Evolutionary conservation across 1,139 yeast genomes (phyloP).

Genomic region (Debaryomycetaceae sp.): DNA sequence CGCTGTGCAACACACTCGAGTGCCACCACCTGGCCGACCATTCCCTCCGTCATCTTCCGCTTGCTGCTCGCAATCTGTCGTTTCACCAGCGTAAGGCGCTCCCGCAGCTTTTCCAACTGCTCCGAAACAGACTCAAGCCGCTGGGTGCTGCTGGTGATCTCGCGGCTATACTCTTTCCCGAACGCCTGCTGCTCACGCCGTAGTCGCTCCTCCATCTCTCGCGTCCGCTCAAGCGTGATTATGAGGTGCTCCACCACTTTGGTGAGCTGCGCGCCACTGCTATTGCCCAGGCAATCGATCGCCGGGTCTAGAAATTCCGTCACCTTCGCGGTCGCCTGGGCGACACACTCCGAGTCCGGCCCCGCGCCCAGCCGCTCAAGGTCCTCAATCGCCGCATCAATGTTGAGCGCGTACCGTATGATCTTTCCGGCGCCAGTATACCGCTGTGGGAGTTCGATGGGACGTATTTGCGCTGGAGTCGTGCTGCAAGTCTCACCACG

Average conservation of each 20-base stretch:
- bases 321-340: constrained; percentile 3
- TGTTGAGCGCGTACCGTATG: constrained; percentile 3
- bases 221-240: too few species aligned
- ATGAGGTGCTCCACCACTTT: too few species aligned
- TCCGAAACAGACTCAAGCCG: constrained; percentile 18
- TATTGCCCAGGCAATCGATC: too few species aligned
- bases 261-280: too few species aligned
- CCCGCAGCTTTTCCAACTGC: constrained; percentile 18
- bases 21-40: constrained; percentile 19
- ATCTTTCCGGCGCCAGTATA: too few species aligned
- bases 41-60: constrained; percentile 14
- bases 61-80: constrained; percentile 17
- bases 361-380: constrained; percentile 2
- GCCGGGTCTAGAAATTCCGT: too few species aligned
- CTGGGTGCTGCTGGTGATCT: constrained; percentile 18
- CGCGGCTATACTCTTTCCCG: constrained; percentile 13
- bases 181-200: constrained; percentile 8
- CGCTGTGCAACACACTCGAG: constrained; percentile 22
- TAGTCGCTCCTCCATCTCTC: constrained; percentile 8
- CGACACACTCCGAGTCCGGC: constrained; percentile 1
- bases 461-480: too few species aligned
- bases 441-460: too few species aligned
- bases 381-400: constrained; percentile 4
- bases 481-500: too few species aligned
- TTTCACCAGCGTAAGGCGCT: constrained; percentile 16